Conservation (phyloP, 225 moss, liverwort and hornwort genomes). For the Neckera pumila region DNA sequence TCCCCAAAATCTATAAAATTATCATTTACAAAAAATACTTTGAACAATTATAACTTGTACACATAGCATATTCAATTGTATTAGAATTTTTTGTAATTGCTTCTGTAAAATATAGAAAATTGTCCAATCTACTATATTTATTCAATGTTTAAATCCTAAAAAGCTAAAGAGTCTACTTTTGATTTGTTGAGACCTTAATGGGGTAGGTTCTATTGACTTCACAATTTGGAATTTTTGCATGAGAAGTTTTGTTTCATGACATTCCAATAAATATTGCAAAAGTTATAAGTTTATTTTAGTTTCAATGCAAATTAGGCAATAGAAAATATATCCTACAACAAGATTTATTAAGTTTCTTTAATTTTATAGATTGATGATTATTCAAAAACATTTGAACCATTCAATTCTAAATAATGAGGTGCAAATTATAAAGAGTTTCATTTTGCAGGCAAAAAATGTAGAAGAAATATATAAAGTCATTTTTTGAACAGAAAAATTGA, state of each 20-base stretch:
- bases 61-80: neutral
- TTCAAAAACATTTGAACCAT: neutral
- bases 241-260: neutral
- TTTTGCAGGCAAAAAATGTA: neutral
- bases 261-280: neutral
- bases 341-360: neutral
- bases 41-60: neutral
- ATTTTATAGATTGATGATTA: neutral
- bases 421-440: neutral
- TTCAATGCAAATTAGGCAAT: too few relatives aligned
- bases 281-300: neutral
- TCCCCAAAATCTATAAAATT: neutral
- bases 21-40: neutral
- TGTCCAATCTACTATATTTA: neutral
- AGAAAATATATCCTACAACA: neutral
- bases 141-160: neutral
- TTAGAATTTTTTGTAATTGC: neutral
- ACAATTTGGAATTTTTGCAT: neutral
- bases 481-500: too few relatives aligned
- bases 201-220: accelerated
- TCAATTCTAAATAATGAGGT: too few relatives aligned
- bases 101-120: neutral
- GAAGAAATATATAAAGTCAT: too few relatives aligned
- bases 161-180: neutral
- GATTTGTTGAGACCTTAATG: accelerated